Evolutionary conservation across 257 asterid species (phyloP), one percentile per base, ranked within the genome.

Genomic region (Rhazya stricta): DNA sequence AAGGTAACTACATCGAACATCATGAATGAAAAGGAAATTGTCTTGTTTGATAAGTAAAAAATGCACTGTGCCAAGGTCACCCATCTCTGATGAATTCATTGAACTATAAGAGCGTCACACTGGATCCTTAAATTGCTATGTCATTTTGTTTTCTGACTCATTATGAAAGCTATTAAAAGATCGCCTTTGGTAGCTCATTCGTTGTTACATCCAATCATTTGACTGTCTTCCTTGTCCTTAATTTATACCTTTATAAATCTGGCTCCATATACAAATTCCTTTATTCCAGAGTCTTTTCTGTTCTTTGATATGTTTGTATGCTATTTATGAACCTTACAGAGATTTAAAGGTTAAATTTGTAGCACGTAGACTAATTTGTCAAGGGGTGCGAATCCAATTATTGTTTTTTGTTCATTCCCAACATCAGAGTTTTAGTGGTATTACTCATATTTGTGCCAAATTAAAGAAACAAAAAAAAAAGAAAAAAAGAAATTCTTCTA

Each of bases 1-100:
- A 72, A 84, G 91, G 93, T 86, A 75, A 54, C 86, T 82, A 58
- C 25, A 74, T 16, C 27, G 43, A 41, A 45, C 67, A 67, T 75
- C 30, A 66, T 36, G 7, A 23, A 32, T 21, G 58, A 3, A 4
- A 30, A 37, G 37, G 36, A 60, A 58, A 6, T 13, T 39, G 37
- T 19, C 9, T 18, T 73, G 58, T 21, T 72, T 36, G 0, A 53
- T 43, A 27, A 43, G 8, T 56, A 25, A 29, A 42, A 74, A 32
- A 43, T 60, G 42, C 18, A 65, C 66, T 12, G 30, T 42, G 58
- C 60, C 15, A 9, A 15, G 2, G 50, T 16, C 67, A 71, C 15
- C 32, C 8, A 71, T 10, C 27, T 15, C 25, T 68, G 34, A 48
- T 71, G 65, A 8, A 34, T 4, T 50, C 34, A 9, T 18, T 34